Evolutionary conservation across 2,329 filamentous ascomycete genomes (phyloP).

Genomic region (Amphichorda felina): DNA sequence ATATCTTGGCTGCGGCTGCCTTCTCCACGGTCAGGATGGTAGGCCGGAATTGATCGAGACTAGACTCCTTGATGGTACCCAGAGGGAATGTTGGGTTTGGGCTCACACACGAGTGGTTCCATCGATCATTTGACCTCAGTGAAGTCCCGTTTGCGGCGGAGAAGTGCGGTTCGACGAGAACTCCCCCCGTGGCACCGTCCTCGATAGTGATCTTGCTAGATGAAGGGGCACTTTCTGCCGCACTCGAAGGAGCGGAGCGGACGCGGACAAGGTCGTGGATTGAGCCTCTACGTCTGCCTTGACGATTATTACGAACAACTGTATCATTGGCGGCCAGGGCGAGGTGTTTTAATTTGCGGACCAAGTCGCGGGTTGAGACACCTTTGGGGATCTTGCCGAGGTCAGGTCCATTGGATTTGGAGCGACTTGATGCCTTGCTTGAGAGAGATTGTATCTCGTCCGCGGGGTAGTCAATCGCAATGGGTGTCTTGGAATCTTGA

Average conservation of each 20-base stretch:
- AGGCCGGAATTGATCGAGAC: conserved; percentile 13
- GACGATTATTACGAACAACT: conserved; percentile 12
- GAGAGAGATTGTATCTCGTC: not conserved
- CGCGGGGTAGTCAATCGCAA: conserved; percentile 6
- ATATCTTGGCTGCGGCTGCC: conserved; percentile 71
- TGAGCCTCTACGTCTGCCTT: conserved; percentile 11
- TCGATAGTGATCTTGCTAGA: conserved; percentile 3
- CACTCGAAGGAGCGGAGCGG: conserved; percentile 9
- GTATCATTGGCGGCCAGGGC: conserved; percentile 15
- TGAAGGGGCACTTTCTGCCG: conserved; percentile 1
- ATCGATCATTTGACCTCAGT: conserved; percentile 12
- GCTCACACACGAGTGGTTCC: conserved; percentile 17
- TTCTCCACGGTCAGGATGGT: conserved; percentile 57
- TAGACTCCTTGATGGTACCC: conserved; percentile 21
- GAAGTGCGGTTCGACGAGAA: conserved; percentile 19
- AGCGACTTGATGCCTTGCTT: not conserved
- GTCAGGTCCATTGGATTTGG: not conserved
- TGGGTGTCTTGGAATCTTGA: conserved; percentile 12
- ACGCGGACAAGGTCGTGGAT: conserved; percentile 10
- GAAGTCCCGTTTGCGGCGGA: conserved; percentile 11
- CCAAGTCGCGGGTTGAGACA: conserved; percentile 11
- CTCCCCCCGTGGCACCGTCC: conserved; percentile 17
- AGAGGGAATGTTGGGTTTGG: conserved; percentile 21
- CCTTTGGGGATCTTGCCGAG: conserved; percentile 5
- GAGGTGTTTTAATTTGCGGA: conserved; percentile 10